These are phyloP conservation scores for Botryosphaeria dothidea DNA, from an alignment of 2,329 filamentous ascomycete species.

Conservation along the genomic window DNA sequence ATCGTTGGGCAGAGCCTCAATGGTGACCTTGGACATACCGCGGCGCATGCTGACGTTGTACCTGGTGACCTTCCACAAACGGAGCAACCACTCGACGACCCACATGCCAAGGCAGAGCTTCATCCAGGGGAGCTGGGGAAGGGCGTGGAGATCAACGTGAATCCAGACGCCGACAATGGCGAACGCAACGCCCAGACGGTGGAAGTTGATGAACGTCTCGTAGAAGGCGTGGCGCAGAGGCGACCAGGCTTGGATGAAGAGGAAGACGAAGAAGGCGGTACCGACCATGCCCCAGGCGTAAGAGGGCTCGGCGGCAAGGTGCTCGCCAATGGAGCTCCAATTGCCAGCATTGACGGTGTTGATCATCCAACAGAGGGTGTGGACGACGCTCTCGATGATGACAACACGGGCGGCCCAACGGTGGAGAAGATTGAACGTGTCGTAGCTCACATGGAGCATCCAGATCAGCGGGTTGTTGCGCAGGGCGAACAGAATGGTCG, in stretches of 20 bases:
- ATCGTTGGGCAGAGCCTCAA: conserved; percentile 61
- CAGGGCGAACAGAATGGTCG: conserved; percentile 82
- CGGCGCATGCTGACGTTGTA: conserved; percentile 53
- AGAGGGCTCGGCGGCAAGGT: conserved; percentile 61
- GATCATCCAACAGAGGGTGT: conserved; percentile 72
- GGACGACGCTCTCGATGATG: conserved; percentile 67
- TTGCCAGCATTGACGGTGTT: conserved; percentile 64
- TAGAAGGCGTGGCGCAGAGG: conserved; percentile 92
- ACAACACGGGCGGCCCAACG: conserved; percentile 79
- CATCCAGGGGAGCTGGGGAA: conserved; percentile 74
- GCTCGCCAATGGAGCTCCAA: conserved; percentile 57
- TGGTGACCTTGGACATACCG: conserved; percentile 53
- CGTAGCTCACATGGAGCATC: conserved; percentile 84
- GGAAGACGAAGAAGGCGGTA: conserved; percentile 59
- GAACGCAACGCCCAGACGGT: conserved; percentile 73
- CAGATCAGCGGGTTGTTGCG: conserved; percentile 91
- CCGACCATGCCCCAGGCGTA: conserved; percentile 65
- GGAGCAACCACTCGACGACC: conserved; percentile 62
- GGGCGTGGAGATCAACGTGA: conserved; percentile 68
- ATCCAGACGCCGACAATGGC: conserved; percentile 73
- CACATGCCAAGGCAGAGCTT: conserved; percentile 75
- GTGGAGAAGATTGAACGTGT: conserved; percentile 91
- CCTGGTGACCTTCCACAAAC: conserved; percentile 52
- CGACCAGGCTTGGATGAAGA: conserved; percentile 72
- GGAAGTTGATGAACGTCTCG: conserved; percentile 88